Evolutionary conservation across 2,329 filamentous ascomycete species (phyloP).

Genomic region (Colletotrichum sp.): DNA sequence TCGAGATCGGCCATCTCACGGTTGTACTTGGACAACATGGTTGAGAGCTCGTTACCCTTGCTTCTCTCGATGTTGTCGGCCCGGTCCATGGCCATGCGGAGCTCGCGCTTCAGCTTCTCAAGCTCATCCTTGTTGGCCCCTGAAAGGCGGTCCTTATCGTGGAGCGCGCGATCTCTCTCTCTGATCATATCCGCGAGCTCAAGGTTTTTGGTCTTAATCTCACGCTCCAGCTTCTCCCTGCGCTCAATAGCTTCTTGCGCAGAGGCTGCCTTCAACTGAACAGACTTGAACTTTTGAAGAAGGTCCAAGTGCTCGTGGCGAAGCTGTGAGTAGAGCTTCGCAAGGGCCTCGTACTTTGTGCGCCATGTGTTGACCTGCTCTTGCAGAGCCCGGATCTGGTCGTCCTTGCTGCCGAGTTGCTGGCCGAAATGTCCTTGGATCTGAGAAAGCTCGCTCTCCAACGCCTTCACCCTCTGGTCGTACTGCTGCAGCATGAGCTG

Average conservation of each 20-base stretch:
- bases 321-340: slow-evolving; percentile 96
- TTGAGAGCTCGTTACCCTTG: slow-evolving; percentile 94
- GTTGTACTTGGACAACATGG: slow-evolving; percentile 95
- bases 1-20: slow-evolving; percentile 96
- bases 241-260: slow-evolving; percentile 96
- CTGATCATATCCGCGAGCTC: slow-evolving; percentile 98
- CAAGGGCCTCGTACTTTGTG: slow-evolving; percentile 93
- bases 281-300: slow-evolving; percentile 92
- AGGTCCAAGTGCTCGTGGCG: slow-evolving; percentile 94
- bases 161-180: slow-evolving; percentile 89
- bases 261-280: slow-evolving; percentile 95
- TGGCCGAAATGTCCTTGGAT: slow-evolving; percentile 84
- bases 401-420: slow-evolving; percentile 88
- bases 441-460: slow-evolving; percentile 86
- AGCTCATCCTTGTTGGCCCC: slow-evolving; percentile 91
- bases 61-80: slow-evolving; percentile 90
- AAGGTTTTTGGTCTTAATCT: slow-evolving; percentile 99
- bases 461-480: slow-evolving; percentile 89
- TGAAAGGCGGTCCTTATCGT: slow-evolving; percentile 87
- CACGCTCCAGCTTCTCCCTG: slow-evolving; percentile 92
- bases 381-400: slow-evolving; percentile 90
- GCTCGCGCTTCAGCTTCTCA: slow-evolving; percentile 92
- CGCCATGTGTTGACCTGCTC: slow-evolving; percentile 99
- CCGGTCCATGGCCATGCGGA: slow-evolving; percentile 88
- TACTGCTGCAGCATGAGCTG: slow-evolving; percentile 98